Evolutionary conservation across 352 stramenopile genomes (phyloP).

Genomic region (Pythium biforme): DNA sequence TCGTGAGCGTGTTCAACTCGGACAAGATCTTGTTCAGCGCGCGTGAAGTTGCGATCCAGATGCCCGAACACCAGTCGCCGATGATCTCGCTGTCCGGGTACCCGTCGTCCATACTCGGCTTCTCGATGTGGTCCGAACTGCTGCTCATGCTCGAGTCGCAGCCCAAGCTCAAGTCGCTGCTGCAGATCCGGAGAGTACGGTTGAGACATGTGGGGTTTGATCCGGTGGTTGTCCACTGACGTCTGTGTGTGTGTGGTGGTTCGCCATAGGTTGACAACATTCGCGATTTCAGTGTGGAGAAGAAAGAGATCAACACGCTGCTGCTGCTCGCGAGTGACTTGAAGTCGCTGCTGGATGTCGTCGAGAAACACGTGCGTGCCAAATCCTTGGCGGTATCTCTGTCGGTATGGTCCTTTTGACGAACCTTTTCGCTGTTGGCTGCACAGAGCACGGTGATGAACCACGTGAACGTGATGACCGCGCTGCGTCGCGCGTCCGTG

Average conservation of each 20-base stretch:
- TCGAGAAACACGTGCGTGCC: conserved; percentile 58
- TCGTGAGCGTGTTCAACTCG: conserved; percentile 57
- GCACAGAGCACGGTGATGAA: conserved; percentile 56
- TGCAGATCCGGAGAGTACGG: conserved; percentile 55
- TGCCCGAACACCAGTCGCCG: conserved; percentile 67
- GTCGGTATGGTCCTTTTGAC: too few species aligned
- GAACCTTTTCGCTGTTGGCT: background rate
- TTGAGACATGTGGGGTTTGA: background rate
- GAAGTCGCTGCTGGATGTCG: conserved; percentile 50
- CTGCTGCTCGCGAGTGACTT: conserved; percentile 64
- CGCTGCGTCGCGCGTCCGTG: conserved; percentile 44
- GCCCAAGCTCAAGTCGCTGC: conserved; percentile 57
- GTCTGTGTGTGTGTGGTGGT: background rate
- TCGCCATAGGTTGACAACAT: conserved; percentile 56
- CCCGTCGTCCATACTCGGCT: conserved; percentile 65
- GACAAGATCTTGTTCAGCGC: conserved; percentile 77
- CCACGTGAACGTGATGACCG: conserved; percentile 62
- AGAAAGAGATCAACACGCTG: conserved; percentile 59
- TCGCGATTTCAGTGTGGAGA: conserved; percentile 40
- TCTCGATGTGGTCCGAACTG: conserved; percentile 77
- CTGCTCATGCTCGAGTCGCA: conserved; percentile 77
- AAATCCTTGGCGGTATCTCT: too few species aligned
- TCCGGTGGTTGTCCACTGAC: background rate
- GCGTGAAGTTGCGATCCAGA: conserved; percentile 60
- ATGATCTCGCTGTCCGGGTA: conserved; percentile 75